phyloP scores from a whole-genome alignment of 495 filamentous ascomycete species.

The Lepraria neglecta region DNA sequence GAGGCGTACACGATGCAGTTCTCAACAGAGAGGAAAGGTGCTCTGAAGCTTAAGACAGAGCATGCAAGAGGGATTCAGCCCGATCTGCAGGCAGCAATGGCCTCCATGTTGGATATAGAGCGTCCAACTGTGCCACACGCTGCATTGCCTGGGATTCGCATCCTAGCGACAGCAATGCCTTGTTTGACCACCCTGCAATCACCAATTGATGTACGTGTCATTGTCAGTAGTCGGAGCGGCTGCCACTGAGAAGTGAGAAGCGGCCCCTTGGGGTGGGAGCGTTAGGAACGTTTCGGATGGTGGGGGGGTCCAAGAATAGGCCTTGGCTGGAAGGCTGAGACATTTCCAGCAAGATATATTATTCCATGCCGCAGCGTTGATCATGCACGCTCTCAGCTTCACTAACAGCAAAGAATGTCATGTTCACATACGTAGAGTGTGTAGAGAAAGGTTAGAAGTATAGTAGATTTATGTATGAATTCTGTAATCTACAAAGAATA shows the following conservation, averaged over 20 bases:
- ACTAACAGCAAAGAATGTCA: too few relatives aligned
- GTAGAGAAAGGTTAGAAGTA: too few relatives aligned
- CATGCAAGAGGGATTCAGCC: neutral
- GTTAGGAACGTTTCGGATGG: neutral
- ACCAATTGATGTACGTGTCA: neutral
- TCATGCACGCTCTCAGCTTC: too few relatives aligned
- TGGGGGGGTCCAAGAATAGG: neutral
- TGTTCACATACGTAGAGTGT: too few relatives aligned
- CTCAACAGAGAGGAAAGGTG: too few relatives aligned
- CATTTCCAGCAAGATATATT: neutral
- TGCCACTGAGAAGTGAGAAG: neutral
- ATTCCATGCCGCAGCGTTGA: too few relatives aligned
- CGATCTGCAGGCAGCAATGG: constrained; percentile 8
- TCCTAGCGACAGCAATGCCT: neutral
- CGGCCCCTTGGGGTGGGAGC: neutral
- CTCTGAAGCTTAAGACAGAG: too few relatives aligned
- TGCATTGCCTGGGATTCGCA: neutral
- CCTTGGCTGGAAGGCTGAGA: neutral
- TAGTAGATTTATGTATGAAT: neutral
- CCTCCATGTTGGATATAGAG: neutral
- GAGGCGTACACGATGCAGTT: too few relatives aligned
- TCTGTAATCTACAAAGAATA: too few relatives aligned
- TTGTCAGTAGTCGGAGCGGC: neutral
- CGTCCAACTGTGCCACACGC: constrained; percentile 6
- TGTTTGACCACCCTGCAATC: neutral